Evolutionary conservation across 441 rosid species (phyloP).

Genomic region (Adansonia madagascariensis): DNA sequence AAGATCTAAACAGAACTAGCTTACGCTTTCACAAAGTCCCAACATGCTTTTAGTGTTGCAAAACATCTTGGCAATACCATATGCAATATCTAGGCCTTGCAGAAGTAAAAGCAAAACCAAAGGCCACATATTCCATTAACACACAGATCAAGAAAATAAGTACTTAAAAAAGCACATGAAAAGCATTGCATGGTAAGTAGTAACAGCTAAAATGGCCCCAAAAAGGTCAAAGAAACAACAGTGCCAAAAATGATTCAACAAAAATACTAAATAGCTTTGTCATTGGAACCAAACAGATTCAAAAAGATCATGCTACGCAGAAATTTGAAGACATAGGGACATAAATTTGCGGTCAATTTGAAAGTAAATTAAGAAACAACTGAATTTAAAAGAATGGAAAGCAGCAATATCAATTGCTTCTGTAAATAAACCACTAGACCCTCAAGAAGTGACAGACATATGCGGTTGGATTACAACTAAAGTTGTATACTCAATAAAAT

Average conservation of each 20-base stretch:
- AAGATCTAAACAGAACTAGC: conserved; percentile 21
- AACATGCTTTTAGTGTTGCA: not conserved
- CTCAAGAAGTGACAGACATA: conserved; percentile 1
- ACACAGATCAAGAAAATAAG: not conserved
- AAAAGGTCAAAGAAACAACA: not conserved
- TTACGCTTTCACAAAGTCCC: conserved; percentile 17
- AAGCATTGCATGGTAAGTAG: not conserved
- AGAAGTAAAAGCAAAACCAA: not conserved
- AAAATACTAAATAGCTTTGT: conserved; percentile 2
- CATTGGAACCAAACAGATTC: not conserved
- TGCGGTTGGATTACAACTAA: not conserved
- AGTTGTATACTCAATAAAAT: not conserved
- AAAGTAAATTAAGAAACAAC: not conserved
- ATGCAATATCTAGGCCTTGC: not conserved
- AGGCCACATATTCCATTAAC: not conserved
- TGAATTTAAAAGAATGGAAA: conserved; percentile 5
- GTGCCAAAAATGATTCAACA: conserved; percentile 7
- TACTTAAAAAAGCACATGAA: not conserved
- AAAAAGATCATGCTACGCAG: not conserved
- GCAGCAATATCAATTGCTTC: conserved; percentile 1
- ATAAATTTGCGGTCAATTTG: not conserved
- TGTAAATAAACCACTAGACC: conserved; percentile 13
- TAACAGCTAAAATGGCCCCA: not conserved
- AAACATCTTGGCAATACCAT: not conserved
- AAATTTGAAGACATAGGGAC: not conserved